Base-by-base conservation (phyloP, 768 basidiomycete genomes). In the Agrocybe pediades region DNA sequence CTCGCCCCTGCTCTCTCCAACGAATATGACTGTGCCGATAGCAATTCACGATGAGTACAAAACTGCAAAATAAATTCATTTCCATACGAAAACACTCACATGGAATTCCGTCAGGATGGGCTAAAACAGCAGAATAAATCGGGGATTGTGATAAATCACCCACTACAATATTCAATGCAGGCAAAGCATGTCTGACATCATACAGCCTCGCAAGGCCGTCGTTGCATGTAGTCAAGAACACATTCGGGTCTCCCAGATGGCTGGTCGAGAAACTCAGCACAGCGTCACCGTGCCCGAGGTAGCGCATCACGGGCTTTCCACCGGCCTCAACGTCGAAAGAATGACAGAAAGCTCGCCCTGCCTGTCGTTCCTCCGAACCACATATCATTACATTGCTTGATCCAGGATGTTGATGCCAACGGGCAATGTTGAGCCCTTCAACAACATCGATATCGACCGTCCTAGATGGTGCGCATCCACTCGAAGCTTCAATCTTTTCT, bases 201-300 rank as follows among this genome's bases (percentile, higher is more conserved):
- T 68, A 78, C 16, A 78, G 47, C 17, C 77, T 55, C 20, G 68
- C 73, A 39, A 65, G 65, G 1, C 78, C 75, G 51, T 80, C 77
- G 15, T 42, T 57, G 25, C 67, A 65, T 3, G 65, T 65, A 0
- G 73, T 75, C n/a, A 68, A 54, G 58, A 79, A 78, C 0, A 62
- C 40, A 51, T 72, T 69, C 2, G 69, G 66, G 46, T 76, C 74
- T 0, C 51, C 59, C 0, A 51, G 55, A 55, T 11, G 33, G n/a
- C 71, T 73, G 6, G 70, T 74, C 6, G 74, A 68, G 53, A 77
- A 66, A 8, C 45, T 54, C 13, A 53, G 49, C 11, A 74, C 63
- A 8, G 46, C 53, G 1, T 66, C 75, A 7, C 72, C 75, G 49
- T 75, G 71, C 1, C 75, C 78, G 5, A 78, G 54, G 53, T 72